Evolutionary conservation across 805 yeast genomes (phyloP).

Genomic region (Candida fluviatilis): DNA sequence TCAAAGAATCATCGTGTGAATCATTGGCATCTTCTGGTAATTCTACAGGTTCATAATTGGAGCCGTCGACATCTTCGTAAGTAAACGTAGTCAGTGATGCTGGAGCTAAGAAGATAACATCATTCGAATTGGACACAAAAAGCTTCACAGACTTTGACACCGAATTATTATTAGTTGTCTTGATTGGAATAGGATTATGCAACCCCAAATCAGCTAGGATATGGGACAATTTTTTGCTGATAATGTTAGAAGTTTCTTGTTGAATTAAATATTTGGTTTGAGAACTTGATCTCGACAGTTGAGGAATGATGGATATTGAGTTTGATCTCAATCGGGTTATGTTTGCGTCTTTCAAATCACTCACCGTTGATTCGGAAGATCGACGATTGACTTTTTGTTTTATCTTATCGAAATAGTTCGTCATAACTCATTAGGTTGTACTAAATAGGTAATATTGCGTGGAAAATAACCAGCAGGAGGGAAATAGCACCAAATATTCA

Average conservation of each 20-base stretch:
- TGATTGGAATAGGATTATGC: constrained; percentile 36
- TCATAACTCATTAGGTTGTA: not conserved
- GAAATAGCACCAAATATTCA: not conserved
- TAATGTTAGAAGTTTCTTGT: constrained; percentile 34
- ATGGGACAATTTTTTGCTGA: constrained; percentile 28
- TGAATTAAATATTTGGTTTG: constrained; percentile 33
- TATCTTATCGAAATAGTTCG: constrained; percentile 9
- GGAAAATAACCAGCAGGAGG: not conserved
- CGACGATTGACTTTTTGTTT: constrained; percentile 13
- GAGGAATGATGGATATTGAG: constrained; percentile 1
- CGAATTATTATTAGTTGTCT: constrained; percentile 22
- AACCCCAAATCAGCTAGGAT: constrained; percentile 34
- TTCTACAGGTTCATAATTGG: constrained; percentile 12
- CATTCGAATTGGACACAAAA: constrained; percentile 36
- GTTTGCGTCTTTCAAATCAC: constrained; percentile 8
- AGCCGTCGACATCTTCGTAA: constrained; percentile 42
- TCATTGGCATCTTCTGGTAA: constrained; percentile 9
- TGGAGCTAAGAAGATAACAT: constrained; percentile 37
- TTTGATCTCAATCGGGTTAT: constrained; percentile 10
- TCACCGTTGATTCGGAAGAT: constrained; percentile 11
- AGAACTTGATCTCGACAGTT: constrained; percentile 3
- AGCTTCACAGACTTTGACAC: constrained; percentile 25
- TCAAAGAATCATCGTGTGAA: not conserved
- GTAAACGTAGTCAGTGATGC: constrained; percentile 37
- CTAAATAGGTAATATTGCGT: not conserved